Evolutionary conservation across 768 basidiomycete species (phyloP), one percentile per base, ranked within the genome.

Genomic region (Amylocystis lapponica): DNA sequence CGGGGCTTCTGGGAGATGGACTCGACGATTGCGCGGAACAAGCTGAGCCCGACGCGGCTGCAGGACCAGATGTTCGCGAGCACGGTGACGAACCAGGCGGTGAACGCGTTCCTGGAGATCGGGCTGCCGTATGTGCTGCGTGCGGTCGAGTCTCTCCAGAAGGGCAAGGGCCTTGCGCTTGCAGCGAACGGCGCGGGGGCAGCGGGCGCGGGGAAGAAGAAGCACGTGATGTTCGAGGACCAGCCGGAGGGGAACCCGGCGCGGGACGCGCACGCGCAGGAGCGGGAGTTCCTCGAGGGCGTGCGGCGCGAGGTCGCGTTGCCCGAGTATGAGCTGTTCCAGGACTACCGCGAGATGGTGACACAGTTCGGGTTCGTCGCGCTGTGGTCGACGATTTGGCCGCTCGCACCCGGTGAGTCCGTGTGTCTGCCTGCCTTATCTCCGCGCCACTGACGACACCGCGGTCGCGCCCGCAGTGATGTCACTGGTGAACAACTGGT

Each of bases 281-380:
- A 96, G 59, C 70, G 82, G 32, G 76, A 75, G 42, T 93, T 92
- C 57, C 63, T 99, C 59, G 85, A 89, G 54, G 66, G 72, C 36
- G 83, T 96, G 20, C 70, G 91, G 45, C 67, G 68, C 38, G 84
- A 98, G 66, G 82, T 83, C 5, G 76, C 78, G 20, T 68, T 94
- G 36, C 87, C 93, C 0, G 81, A 81, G 29, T 93, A 94, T 55
- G 76, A 81, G 27, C 68, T 86, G 5, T 93, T 90, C 55, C 77
- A 70, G 40, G 95, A 97, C 65, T 99, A 95, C 63, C 81, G 80
- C 55, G 96, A 99, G 67, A 97, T 99, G 94, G 88, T 88, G 13
- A 85, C 86, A 8, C 91, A 94, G 56, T 96, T 95, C 60, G 94
- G 95, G 0, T 93, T 95, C 58, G 81, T 97, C 23, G 81, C 80